Percentiles rank a stretch among this genome's conserved stretches.
These are phyloP conservation scores for Edaphochlamys debaryana DNA, from an alignment of 139 green algal species.

Conservation along the genomic window DNA sequence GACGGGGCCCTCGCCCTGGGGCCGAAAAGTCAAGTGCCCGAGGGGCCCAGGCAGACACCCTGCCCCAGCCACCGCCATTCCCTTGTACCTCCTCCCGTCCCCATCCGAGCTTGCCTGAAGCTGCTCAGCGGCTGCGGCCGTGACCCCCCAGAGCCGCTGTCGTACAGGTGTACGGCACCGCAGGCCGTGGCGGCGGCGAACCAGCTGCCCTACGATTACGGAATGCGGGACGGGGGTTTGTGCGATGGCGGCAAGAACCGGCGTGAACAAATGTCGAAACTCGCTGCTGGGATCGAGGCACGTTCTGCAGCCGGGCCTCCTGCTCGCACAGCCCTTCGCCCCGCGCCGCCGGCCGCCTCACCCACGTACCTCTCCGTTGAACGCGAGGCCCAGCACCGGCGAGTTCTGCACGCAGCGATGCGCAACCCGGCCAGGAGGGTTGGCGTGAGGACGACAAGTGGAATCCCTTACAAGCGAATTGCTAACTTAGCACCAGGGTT, in stretches of 20 bases:
- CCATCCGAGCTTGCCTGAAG: not conserved
- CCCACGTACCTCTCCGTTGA: slow-evolving; percentile 8
- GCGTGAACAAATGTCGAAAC: too few relatives aligned
- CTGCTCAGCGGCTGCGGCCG: slow-evolving; percentile 15
- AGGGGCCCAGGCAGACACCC: too few relatives aligned
- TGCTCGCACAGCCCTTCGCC: not conserved
- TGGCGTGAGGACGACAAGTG: not conserved
- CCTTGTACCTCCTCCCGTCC: not conserved
- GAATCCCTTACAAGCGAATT: too few relatives aligned
- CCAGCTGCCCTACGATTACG: slow-evolving; percentile 8
- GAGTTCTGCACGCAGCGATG: not conserved
- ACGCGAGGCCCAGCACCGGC: slow-evolving; percentile 15
- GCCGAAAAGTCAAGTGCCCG: too few relatives aligned
- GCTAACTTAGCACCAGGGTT: too few relatives aligned
- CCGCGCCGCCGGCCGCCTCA: not conserved
- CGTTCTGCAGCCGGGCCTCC: too few relatives aligned
- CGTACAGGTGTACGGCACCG: slow-evolving; percentile 35
- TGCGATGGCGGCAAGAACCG: too few relatives aligned
- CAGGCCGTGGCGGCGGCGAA: slow-evolving; percentile 21
- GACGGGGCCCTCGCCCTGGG: too few relatives aligned
- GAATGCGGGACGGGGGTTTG: not conserved
- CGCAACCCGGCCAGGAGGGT: not conserved
- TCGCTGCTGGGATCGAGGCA: too few relatives aligned
- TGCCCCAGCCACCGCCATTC: too few relatives aligned
- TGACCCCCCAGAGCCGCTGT: not conserved